Evolutionary conservation across 257 asterid species (phyloP).

Genomic region (Lantana camara): DNA sequence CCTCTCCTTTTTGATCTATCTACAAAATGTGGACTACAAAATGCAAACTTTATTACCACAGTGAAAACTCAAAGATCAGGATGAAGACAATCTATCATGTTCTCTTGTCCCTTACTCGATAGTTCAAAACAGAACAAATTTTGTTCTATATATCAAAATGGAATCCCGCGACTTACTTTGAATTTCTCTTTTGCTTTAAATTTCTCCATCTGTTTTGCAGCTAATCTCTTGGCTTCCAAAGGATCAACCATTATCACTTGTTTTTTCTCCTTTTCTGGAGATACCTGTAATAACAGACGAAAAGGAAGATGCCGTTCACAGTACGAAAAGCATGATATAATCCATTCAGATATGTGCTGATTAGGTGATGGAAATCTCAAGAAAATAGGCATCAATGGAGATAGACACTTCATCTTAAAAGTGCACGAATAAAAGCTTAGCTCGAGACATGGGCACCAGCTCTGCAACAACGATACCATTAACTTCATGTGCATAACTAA

Average conservation of each 20-base stretch:
- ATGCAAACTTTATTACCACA: too few species aligned
- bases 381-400: background rate
- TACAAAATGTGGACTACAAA: background rate
- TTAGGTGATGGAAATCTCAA: background rate
- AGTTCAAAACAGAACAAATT: background rate
- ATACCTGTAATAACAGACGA: conserved; percentile 41
- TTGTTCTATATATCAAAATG: background rate
- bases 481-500: too few species aligned
- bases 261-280: conserved; percentile 49
- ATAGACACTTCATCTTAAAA: background rate
- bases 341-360: background rate
- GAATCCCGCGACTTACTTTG: conserved; percentile 47
- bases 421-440: too few species aligned
- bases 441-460: too few species aligned
- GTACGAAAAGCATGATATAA: background rate
- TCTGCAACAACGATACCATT: too few species aligned
- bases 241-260: conserved; percentile 95
- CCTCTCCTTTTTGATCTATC: background rate
- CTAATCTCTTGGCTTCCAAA: conserved; percentile 91
- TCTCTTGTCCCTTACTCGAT: background rate
- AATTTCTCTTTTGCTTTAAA: conserved; percentile 73
- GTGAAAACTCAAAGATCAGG: too few species aligned
- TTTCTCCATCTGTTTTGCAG: conserved; percentile 85
- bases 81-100: background rate
- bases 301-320: conserved; percentile 19